Percentiles rank a stretch among this genome's conserved stretches.
phyloP scores from a whole-genome alignment of 139 green algal species.

The Auxenochlorella pyrenoidosa region DNA sequence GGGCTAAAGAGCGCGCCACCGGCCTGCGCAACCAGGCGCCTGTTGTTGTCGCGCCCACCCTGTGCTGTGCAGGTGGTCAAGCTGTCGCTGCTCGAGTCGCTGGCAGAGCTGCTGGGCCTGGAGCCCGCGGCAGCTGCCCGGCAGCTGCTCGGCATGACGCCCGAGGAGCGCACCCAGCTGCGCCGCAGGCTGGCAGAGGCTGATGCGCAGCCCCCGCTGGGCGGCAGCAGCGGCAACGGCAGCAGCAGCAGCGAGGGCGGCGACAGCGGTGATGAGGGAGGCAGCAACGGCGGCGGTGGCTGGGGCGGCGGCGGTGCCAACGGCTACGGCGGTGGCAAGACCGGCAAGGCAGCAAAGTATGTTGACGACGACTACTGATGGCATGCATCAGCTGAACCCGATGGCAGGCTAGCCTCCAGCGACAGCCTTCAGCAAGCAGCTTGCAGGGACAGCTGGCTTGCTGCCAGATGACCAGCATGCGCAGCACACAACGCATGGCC shows the following conservation, averaged over 20 bases:
- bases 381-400: no score
- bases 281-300: not conserved
- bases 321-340: no score
- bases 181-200: not conserved
- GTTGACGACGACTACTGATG: not conserved
- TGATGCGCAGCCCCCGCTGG: not conserved
- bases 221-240: not conserved
- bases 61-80: not conserved
- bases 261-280: not conserved
- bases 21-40: no score
- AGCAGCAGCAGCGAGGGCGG: not conserved
- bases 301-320: not conserved
- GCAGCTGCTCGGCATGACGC: conserved; percentile 20
- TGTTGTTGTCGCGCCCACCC: no score
- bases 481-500: no score
- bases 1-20: no score
- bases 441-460: no score
- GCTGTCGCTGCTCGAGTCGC: conserved; percentile 17
- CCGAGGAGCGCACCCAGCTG: not conserved
- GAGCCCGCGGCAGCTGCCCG: not conserved
- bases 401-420: no score
- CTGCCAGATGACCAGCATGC: no score
- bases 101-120: conserved; percentile 28
- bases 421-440: not conserved
- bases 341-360: no score